Base-by-base conservation (phyloP, 331 rosid species). In the Prunus yedoensis region DNA sequence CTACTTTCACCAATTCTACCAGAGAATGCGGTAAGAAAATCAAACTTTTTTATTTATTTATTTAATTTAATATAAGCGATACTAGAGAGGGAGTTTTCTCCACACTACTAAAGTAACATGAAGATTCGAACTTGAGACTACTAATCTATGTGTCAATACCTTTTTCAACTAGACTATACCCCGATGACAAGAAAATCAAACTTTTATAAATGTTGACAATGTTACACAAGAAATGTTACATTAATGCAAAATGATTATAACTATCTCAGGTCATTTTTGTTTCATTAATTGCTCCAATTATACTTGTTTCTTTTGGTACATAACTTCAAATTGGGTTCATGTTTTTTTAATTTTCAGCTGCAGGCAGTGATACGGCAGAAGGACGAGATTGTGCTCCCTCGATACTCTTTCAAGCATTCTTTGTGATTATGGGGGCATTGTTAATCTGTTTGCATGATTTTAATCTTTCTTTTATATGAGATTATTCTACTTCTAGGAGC, bases 11-110 rank as follows among this genome's bases (percentile, higher is more conserved):
- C 13, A 93, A 93, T 79, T 82, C 88, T 54, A 88, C 94, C 1
- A 71, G 91, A 61, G 80, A 86, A 80, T 93, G 98, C 59, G 98
- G 98, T 93, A 80, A 4, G 71, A 3, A 23, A 17, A 25, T 25
- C 5, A 5, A 20, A 21, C 16, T 21, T 10, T 21, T 57, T n/a
- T 23, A 4, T 35, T 35, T 5, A 38, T 5, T 38, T 18, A 2
- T 56, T 57, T 56, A 56, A 9, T 18, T 53, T 1, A 15, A 4
- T 38, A 38, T 4, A 38, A 38, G 41, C 8, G 4, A 47, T 9
- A 47, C 11, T 47, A 10, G 1, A 12, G 52, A 11, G 1, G 0
- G 0, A 1, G 16, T 47, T 10, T 47, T 38, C 43, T 6, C 8
- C 1, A 32, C 8, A 32, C 7, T 32, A 4, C 38, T 32, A 32